Evolutionary conservation across 148 eudicot species (phyloP).

Genomic region (Chenopodium suecicum): DNA sequence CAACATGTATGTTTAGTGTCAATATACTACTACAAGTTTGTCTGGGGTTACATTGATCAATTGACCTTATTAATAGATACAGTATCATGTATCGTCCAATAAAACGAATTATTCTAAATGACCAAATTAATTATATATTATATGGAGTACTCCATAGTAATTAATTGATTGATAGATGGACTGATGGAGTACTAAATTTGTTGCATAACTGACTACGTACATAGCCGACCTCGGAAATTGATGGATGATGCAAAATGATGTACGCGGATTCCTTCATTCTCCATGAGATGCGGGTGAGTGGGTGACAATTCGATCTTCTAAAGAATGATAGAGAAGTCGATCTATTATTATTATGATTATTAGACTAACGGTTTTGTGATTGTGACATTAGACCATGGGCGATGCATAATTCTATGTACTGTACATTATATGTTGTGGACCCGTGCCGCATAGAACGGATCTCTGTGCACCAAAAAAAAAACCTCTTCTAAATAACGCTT

Average conservation of each 20-base stretch:
- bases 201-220: background rate
- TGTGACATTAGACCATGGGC: background rate
- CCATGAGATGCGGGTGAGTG: background rate
- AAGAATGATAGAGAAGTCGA: background rate
- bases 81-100: too few species aligned
- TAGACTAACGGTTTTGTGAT: background rate
- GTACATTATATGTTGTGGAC: too few species aligned
- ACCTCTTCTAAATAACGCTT: too few species aligned
- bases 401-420: too few species aligned
- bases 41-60: background rate
- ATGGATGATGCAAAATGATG: background rate
- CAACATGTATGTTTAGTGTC: background rate
- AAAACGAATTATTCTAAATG: too few species aligned
- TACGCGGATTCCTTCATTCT: background rate
- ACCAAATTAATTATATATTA: too few species aligned
- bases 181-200: background rate
- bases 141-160: too few species aligned
- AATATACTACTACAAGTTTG: background rate
- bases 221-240: slow-evolving; percentile 15
- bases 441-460: too few species aligned
- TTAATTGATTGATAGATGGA: background rate
- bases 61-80: too few species aligned
- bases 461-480: too few species aligned
- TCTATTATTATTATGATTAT: too few species aligned
- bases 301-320: background rate